Evolutionary conservation across 2,329 filamentous ascomycete species (phyloP).

Genomic region (Clonostachys rhizophaga): DNA sequence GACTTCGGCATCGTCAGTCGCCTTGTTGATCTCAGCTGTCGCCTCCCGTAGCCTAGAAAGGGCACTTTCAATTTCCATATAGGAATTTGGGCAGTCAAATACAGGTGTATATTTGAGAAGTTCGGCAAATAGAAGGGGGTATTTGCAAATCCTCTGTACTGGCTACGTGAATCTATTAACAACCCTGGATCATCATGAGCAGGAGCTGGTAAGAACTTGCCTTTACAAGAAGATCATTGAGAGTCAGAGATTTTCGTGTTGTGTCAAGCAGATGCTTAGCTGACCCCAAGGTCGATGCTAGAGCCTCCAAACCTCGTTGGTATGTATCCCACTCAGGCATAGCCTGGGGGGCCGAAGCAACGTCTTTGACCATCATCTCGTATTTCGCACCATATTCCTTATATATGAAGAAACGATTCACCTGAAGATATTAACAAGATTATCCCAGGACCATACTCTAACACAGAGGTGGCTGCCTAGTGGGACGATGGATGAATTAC

Average conservation of each 20-base stretch:
- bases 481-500: neutral
- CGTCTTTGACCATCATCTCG: constrained; percentile 76
- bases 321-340: constrained; percentile 74
- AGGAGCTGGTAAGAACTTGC: constrained; percentile 30
- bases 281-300: constrained; percentile 72
- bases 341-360: constrained; percentile 63
- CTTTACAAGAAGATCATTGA: constrained; percentile 88
- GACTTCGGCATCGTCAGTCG: constrained; percentile 70
- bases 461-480: neutral
- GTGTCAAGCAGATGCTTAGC: constrained; percentile 58
- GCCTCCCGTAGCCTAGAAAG: constrained; percentile 68
- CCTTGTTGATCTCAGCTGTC: constrained; percentile 76
- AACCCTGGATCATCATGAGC: too few relatives aligned
- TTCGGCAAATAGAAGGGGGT: constrained; percentile 81
- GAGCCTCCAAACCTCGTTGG: constrained; percentile 78
- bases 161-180: constrained; percentile 48
- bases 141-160: constrained; percentile 88
- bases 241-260: constrained; percentile 71
- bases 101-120: constrained; percentile 79
- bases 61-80: constrained; percentile 73
- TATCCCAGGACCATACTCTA: neutral
- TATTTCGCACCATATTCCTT: constrained; percentile 91
- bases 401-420: constrained; percentile 79
- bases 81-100: constrained; percentile 77
- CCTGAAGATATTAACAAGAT: constrained; percentile 38